phyloP scores from a whole-genome alignment of 148 eudicot genomes.

The Rhododendron simsii region DNA sequence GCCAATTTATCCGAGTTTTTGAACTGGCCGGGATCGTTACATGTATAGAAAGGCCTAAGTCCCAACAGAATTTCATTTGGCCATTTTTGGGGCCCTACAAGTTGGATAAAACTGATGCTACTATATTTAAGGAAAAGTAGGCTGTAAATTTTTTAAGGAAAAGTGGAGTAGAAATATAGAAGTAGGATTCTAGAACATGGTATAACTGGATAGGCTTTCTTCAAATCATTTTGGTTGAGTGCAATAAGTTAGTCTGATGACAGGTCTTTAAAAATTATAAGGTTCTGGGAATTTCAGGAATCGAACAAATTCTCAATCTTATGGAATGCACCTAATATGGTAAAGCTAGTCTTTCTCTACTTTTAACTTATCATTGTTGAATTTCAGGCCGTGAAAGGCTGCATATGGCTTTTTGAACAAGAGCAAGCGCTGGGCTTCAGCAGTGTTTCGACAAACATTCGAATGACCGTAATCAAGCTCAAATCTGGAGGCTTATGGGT shows the following conservation, averaged over 20 bases:
- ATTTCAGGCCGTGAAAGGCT: constrained; percentile 68
- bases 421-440: constrained; percentile 98
- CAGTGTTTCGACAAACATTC: constrained; percentile 91
- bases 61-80: background rate
- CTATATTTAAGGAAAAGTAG: background rate
- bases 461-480: constrained; percentile 98
- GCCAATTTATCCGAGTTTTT: constrained; percentile 15
- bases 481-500: constrained; percentile 97
- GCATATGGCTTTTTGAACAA: constrained; percentile 95
- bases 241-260: background rate
- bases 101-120: background rate
- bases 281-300: background rate
- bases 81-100: background rate
- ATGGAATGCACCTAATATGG: background rate
- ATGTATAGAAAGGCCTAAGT: background rate
- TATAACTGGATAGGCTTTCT: background rate
- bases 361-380: constrained; percentile 2
- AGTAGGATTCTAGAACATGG: too few species aligned
- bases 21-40: constrained; percentile 6
- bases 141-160: background rate
- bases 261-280: background rate
- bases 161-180: background rate
- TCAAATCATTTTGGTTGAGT: background rate
- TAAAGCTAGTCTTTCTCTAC: background rate
- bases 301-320: background rate